Base-by-base conservation (phyloP, 139 green algal genomes). In the Gonium pectorale region DNA sequence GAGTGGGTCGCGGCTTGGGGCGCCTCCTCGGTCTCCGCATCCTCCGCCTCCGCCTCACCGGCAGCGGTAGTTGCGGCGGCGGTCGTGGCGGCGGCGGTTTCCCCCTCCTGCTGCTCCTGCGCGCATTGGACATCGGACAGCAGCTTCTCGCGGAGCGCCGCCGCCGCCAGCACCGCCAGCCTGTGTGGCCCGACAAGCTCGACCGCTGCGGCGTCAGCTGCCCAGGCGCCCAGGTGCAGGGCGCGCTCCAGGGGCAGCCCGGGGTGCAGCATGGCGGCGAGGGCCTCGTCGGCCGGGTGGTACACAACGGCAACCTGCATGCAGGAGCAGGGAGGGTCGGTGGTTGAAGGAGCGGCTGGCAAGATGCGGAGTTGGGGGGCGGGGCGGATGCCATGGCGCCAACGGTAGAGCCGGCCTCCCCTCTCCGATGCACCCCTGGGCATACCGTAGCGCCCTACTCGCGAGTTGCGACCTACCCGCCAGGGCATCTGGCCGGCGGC, bases 221-320 rank as follows among this genome's bases (percentile, higher is more conserved):
- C 24, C 49, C 37, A 1, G 43, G 43, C n/a, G 44, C n/a, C 9
- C 68, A n/a, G n/a, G n/a, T n/a, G 27, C 29, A 77, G 68, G 26
- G 43, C 68, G 43, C 3, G 33, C 26, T 13, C 37, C 2, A 77
- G 68, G 27, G 43, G 43, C 43, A 62, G 68, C 27, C 26, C 44
- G 9, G 68, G 68, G 44, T n/a, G 68, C 68, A 77, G 68, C 43
- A 77, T 43, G 11, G 68, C 43, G 3, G n/a, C 21, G 29, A 77
- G 68, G 26, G 40, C 68, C 9, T 9, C 1, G 68, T 77, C 22
- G 27, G 43, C 29, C 7, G 68, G 68, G 41, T 77, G 68, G 43
- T 59, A 2, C 43, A 21, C 3, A 1, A 1, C n/a, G 13, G 41
- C 68, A n/a, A 77, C 44, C 68, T 77, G 68, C 35, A 13, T 77